These are phyloP conservation scores for Dioscorea dumetorum DNA, from an alignment of 106 monocot genomes.

Conservation along the genomic window DNA sequence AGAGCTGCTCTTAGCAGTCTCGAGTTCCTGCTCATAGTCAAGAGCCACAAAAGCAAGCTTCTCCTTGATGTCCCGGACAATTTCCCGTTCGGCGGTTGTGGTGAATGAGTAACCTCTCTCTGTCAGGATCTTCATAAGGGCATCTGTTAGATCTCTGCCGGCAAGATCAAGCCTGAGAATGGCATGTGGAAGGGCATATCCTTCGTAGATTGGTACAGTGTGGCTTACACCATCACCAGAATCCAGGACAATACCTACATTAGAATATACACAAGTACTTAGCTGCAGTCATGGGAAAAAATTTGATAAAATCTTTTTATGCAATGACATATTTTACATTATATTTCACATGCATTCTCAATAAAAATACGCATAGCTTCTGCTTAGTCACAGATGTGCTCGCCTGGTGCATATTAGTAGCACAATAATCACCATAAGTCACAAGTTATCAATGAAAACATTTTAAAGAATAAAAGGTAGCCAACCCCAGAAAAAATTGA, in stretches of 20 bases:
- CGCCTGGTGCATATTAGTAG: background rate
- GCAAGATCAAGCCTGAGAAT: conserved; percentile 6
- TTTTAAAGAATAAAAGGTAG: too few species aligned
- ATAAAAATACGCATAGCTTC: background rate
- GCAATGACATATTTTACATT: background rate
- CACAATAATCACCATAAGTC: background rate
- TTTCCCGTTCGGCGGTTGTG: conserved; percentile 6
- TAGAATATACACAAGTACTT: background rate
- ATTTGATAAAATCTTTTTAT: background rate
- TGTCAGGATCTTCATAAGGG: conserved; percentile 8
- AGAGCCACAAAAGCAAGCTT: conserved; percentile 2
- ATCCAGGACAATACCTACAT: conserved; percentile 3
- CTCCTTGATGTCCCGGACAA: conserved; percentile 5
- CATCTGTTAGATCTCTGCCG: conserved; percentile 1
- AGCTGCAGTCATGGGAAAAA: background rate
- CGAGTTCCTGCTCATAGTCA: conserved; percentile 1
- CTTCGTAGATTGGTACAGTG: conserved; percentile 3
- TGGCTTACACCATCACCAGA: conserved; percentile 10
- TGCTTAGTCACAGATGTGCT: background rate
- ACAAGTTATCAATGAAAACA: too few species aligned
- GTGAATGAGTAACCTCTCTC: conserved; percentile 9
- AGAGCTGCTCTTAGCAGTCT: conserved; percentile 1
- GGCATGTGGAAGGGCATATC: conserved; percentile 7
- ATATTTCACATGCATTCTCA: background rate
- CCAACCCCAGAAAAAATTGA: too few species aligned